Evolutionary conservation across 345 rosid species (phyloP).

Genomic region (Heritiera littoralis): DNA sequence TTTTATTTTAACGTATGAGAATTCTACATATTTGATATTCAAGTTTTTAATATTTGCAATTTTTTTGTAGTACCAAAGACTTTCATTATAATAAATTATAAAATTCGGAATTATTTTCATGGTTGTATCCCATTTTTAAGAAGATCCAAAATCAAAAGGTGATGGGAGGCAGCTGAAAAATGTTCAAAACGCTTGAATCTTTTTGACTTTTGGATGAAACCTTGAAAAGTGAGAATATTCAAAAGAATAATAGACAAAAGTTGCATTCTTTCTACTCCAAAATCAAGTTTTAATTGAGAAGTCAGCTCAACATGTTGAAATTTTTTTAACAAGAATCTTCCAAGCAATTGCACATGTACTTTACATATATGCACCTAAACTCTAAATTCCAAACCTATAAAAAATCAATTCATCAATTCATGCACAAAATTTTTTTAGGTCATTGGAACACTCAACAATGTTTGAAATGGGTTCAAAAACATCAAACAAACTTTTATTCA

Average conservation of each 20-base stretch:
- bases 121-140: background rate
- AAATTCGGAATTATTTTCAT: too few species aligned
- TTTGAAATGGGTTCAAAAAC: background rate
- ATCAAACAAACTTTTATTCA: background rate
- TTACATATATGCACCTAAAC: too few species aligned
- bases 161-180: slow-evolving; percentile 24
- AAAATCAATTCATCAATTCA: background rate
- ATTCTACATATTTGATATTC: too few species aligned
- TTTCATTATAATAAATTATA: too few species aligned
- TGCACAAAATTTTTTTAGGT: background rate
- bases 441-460: background rate
- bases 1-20: too few species aligned
- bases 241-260: slow-evolving; percentile 22
- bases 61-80: too few species aligned
- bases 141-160: slow-evolving; percentile 27
- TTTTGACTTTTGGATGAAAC: slow-evolving; percentile 40
- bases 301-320: background rate
- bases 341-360: background rate
- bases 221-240: slow-evolving; percentile 26
- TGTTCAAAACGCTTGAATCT: slow-evolving; percentile 26
- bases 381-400: too few species aligned
- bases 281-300: background rate
- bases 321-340: background rate
- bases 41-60: too few species aligned
- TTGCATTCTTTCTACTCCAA: background rate